Evolutionary conservation across 2,329 filamentous ascomycete genomes (phyloP), one percentile per base, ranked within the genome.

Genomic region (Fusarium drepaniforme): DNA sequence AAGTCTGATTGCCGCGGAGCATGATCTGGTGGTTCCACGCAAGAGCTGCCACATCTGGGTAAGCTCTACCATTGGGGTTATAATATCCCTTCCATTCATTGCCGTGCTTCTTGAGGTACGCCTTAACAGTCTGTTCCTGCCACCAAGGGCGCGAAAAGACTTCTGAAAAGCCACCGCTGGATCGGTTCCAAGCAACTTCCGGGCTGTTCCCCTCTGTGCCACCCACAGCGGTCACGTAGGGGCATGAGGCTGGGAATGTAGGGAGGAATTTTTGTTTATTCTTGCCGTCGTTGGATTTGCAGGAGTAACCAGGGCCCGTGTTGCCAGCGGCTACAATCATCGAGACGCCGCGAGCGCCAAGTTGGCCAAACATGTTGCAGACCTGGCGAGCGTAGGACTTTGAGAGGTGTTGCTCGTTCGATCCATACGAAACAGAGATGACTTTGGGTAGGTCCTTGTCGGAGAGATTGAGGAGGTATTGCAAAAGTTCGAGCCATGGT

Each of bases 361-460:
- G 87, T 70, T 92, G 90, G 37, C 87, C 87, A 82, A 93, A 93
- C 23, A 90, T 88, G 66, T 89, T 86, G 76, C 88, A 87, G 15
- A 85, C 80, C 13, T 83, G 81, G 15, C 76, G 85, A 9, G 90
- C 88, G 79, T 93, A 93, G 5, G 85, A 83, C 25, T 83, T 82
- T 0, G 91, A 91, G 0, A 94, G 84, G 5, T 86, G 88, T 79
- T 92, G 91, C 78, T 94, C 93, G 57, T 91, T 87, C 75, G 93
- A 91, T 30, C 91, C 92, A 78, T 94, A 94, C 0, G 92, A 94
- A n/a, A 91, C 92, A 46, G 88, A 89, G 49, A 94, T 86, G 21
- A 93, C 89, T 5, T 89, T 87, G 0, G 93, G 92, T 0, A 94
- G 84, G 21, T 89, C 80, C 4, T 84, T 80, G 69, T 90, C 86